These are phyloP conservation scores for Acorus calamus DNA, from an alignment of 106 monocot species.

Conservation along the genomic window DNA sequence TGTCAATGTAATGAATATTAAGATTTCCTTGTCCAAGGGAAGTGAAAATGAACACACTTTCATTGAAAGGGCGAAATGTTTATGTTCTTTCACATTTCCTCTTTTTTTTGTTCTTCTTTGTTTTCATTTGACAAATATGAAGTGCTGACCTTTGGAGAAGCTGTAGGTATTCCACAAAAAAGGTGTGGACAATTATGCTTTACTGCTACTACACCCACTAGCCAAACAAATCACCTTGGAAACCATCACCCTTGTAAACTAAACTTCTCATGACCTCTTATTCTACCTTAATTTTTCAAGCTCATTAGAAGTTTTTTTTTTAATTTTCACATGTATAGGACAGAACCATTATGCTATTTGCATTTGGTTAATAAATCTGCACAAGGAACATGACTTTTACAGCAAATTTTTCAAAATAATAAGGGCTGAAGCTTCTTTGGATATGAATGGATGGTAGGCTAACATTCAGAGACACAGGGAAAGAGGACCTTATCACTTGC, in stretches of 20 bases:
- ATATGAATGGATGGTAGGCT: neutral
- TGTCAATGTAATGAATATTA: too few species aligned
- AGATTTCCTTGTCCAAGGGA: too few species aligned
- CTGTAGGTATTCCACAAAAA: neutral
- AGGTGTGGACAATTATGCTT: neutral
- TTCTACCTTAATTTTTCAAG: too few species aligned
- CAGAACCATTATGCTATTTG: too few species aligned
- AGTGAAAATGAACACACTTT: too few species aligned
- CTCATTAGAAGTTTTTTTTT: too few species aligned
- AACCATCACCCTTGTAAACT: too few species aligned
- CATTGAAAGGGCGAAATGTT: neutral
- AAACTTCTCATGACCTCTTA: too few species aligned
- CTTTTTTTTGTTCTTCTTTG: neutral
- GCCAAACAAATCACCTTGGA: too few species aligned
- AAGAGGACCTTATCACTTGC: conserved; percentile 21
- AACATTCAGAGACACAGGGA: neutral
- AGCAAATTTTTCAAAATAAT: neutral
- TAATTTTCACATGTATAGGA: too few species aligned
- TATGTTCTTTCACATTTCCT: neutral
- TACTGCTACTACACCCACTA: too few species aligned
- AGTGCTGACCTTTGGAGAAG: neutral
- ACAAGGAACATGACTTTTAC: neutral
- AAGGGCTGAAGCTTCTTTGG: neutral
- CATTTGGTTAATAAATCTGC: too few species aligned
- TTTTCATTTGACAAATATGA: neutral